Evolutionary conservation across 495 filamentous ascomycete genomes (phyloP).

Genomic region (Neurospora tetrasperma): DNA sequence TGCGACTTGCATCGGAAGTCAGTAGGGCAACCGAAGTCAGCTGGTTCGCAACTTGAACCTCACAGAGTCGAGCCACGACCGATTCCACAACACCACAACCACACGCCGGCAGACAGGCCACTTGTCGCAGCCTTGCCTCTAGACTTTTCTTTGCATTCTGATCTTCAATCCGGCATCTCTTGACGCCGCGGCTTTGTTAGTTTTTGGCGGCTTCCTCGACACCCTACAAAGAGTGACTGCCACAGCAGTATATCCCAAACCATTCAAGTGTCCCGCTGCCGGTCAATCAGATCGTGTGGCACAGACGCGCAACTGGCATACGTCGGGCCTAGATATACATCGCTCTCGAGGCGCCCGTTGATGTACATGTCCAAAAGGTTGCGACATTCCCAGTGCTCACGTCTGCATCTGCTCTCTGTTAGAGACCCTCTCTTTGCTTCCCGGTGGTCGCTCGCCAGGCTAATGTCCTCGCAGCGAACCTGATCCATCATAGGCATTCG

Average conservation of each 20-base stretch:
- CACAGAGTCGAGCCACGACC: background rate
- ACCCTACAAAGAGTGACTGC: background rate
- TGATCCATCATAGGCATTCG: background rate
- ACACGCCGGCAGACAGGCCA: background rate
- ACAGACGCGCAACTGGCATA: background rate
- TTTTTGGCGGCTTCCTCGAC: background rate
- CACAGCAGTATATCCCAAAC: background rate
- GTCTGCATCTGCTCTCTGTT: background rate
- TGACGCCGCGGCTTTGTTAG: background rate
- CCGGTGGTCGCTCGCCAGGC: background rate
- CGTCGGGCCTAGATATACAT: background rate
- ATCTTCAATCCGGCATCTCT: background rate
- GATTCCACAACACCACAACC: background rate
- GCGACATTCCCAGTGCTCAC: background rate
- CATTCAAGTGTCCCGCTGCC: background rate
- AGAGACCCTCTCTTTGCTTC: background rate
- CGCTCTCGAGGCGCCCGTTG: background rate
- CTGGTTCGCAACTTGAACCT: background rate
- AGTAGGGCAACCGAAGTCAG: background rate
- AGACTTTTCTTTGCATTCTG: background rate
- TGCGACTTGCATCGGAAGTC: background rate
- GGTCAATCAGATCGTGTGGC: background rate
- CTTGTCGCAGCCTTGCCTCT: background rate
- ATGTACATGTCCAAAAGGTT: background rate
- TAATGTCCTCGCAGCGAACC: background rate